Conservation (phyloP, 768 basidiomycete species). For the Lactarius evosmus region DNA sequence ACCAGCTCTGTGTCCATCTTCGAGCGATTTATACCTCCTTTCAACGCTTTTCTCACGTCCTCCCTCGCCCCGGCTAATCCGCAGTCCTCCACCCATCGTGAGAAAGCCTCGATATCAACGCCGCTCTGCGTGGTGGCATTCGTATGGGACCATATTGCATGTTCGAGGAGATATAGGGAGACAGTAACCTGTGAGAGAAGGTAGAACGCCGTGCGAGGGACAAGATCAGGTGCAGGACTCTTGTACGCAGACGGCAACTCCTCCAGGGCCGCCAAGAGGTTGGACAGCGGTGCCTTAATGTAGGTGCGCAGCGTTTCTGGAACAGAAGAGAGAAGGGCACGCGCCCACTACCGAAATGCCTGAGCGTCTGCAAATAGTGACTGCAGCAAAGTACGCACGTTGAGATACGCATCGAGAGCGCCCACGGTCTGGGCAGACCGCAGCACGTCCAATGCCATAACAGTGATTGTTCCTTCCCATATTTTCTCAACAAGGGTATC, state of each 20-base stretch:
- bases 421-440: constrained; percentile 48
- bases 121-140: constrained; percentile 32
- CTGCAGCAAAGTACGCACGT: constrained; percentile 39
- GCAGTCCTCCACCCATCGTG: constrained; percentile 47
- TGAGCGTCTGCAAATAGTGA: background rate
- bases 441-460: constrained; percentile 64
- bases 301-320: constrained; percentile 37
- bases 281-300: constrained; percentile 28
- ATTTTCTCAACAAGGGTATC: constrained; percentile 77
- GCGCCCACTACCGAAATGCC: constrained; percentile 49
- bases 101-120: constrained; percentile 51
- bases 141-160: constrained; percentile 56
- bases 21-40: background rate
- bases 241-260: constrained; percentile 43
- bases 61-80: constrained; percentile 34
- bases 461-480: constrained; percentile 75
- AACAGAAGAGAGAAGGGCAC: constrained; percentile 42
- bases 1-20: background rate
- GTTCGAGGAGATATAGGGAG: constrained; percentile 59
- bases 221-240: constrained; percentile 43
- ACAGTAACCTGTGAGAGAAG: constrained; percentile 56
- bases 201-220: constrained; percentile 57
- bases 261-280: constrained; percentile 41
- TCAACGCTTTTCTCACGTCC: constrained; percentile 30
- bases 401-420: constrained; percentile 46